Base-by-base conservation (phyloP, 1,284 basidiomycete genomes). In the Leucoagaricus sp. region DNA sequence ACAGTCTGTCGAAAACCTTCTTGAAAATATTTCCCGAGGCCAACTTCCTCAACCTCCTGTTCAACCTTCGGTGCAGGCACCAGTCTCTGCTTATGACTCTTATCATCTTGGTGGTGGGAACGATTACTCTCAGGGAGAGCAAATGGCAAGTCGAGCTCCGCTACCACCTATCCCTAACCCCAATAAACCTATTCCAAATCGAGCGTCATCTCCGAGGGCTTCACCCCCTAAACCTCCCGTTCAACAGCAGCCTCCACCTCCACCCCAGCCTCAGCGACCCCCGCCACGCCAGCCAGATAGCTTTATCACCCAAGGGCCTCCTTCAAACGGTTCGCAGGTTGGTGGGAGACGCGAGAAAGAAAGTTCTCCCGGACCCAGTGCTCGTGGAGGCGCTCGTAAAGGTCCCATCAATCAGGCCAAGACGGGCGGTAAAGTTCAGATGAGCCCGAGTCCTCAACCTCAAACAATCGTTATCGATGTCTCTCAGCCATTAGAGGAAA, bases 401-500 rank as follows among this genome's bases (percentile, higher is more conserved):
- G 72, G 69, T 55, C 67, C 70, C 49, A 73, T 77, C 55, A 64
- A 59, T 38, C 75, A 77, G 60, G 64, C 69, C 28, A 79, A 80
- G 68, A 65, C 66, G 33, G 69, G 63, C 41, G 65, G 67, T 63
- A 88, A 85, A 67, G 73, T 73, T 31, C 77, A 78, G 31, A 67
- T 74, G 7, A 86, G 83, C 64, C 84, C 87, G 58, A 85, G 83
- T 52, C 75, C 78, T 40, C 82, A 81, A 63, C 70, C 79, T 12
- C 89, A 91, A 63, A 83, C 73, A 29, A 84, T 92, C 55, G 67
- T 87, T n/a, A 83, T 91, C 61, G 90, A 92, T 70, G 86, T 91
- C 19, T 78, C 86, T 17, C 85, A 84, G 59, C 69, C 80, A 31
- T 74, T 90, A 58, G 85, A 86, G 23, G 87, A 89, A 60, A 80